A percentile compares a stretch with the other conserved stretches of the same genome.
Conservation (phyloP, 139 green algal species). For the Axilococcus clingmanii region DNA sequence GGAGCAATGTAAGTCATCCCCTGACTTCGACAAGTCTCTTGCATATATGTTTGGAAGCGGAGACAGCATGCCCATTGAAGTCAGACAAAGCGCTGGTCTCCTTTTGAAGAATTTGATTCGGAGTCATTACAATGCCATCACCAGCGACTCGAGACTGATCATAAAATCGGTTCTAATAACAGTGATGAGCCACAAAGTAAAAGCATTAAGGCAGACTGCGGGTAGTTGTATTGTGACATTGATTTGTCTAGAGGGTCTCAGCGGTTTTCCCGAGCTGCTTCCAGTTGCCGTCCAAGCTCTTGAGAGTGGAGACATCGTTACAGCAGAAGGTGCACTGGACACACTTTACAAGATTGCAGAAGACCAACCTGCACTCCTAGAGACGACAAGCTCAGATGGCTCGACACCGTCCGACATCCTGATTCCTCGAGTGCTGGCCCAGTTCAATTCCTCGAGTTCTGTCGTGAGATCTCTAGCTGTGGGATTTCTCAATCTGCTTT, state of each 20-base stretch:
- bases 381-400: constrained; percentile 26
- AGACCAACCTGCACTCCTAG: constrained; percentile 55
- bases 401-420: constrained; percentile 31
- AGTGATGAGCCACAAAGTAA: constrained; percentile 42
- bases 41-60: constrained; percentile 73
- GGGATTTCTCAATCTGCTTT: constrained; percentile 63
- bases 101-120: constrained; percentile 94
- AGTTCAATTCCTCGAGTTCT: constrained; percentile 30
- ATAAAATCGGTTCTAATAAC: constrained; percentile 53
- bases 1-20: constrained; percentile 54
- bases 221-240: constrained; percentile 47
- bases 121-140: background rate
- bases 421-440: constrained; percentile 55
- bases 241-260: constrained; percentile 26
- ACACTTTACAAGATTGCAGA: constrained; percentile 82
- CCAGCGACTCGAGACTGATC: background rate
- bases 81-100: constrained; percentile 84
- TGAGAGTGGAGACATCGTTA: constrained; percentile 13
- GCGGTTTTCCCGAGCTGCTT: constrained; percentile 74
- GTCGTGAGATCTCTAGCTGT: constrained; percentile 41
- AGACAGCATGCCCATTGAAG: constrained; percentile 57
- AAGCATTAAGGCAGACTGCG: constrained; percentile 67
- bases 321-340: constrained; percentile 79
- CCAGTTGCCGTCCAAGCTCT: constrained; percentile 39
- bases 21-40: constrained; percentile 96